A percentile compares a stretch with the other conserved stretches of the same genome.
Conservation (phyloP, 2,329 filamentous ascomycete species). For the Aschersonia sp. region DNA sequence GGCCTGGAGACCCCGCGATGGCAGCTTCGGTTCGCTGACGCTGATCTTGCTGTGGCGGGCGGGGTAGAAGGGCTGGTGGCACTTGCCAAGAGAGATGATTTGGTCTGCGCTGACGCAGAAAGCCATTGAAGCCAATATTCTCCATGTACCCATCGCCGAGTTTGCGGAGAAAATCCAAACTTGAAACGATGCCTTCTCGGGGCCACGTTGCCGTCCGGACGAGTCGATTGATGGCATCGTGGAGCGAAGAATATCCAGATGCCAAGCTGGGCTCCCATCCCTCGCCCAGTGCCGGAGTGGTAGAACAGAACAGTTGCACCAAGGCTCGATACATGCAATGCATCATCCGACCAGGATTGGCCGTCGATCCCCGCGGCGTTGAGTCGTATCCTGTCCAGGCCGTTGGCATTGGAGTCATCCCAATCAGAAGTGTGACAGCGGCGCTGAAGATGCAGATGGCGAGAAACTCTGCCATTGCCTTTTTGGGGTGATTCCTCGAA, state of each 20-base stretch:
- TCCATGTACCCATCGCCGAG: constrained; percentile 30
- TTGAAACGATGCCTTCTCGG: constrained; percentile 28
- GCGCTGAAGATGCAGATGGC: constrained; percentile 46
- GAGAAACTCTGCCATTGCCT: constrained; percentile 37
- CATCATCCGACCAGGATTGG: neutral
- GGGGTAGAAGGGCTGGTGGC: constrained; percentile 5
- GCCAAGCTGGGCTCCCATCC: constrained; percentile 23
- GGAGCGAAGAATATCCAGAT: constrained; percentile 29
- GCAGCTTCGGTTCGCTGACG: constrained; percentile 4
- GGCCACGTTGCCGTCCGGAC: constrained; percentile 32
- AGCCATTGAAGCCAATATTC: constrained; percentile 17
- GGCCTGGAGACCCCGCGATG: neutral
- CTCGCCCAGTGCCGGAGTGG: constrained; percentile 29
- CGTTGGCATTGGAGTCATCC: constrained; percentile 16
- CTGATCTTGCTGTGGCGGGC: constrained; percentile 1
- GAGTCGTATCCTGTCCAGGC: neutral
- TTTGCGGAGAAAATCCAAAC: constrained; percentile 32
- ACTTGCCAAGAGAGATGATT: constrained; percentile 1
- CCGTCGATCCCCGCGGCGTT: neutral
- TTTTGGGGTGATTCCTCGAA: constrained; percentile 23
- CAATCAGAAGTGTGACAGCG: constrained; percentile 34
- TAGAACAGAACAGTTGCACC: constrained; percentile 31
- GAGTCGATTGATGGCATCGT: constrained; percentile 25
- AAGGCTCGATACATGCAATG: constrained; percentile 14
- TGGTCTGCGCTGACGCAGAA: constrained; percentile 12